phyloP scores from a whole-genome alignment of 2,329 filamentous ascomycete species.

The Aureobasidium sp. region DNA sequence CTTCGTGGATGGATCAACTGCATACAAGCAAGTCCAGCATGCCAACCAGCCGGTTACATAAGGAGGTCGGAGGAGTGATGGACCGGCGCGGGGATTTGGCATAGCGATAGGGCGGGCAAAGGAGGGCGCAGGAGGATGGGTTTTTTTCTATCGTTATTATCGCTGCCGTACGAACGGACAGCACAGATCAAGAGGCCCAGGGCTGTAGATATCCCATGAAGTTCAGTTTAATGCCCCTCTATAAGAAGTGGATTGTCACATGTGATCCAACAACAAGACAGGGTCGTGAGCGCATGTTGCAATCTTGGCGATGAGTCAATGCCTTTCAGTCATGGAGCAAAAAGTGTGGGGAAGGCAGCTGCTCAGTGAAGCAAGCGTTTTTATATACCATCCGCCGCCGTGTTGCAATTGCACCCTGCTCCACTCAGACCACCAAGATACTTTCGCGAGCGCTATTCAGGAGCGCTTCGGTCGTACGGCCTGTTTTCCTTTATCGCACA shows the following conservation, averaged over 20 bases:
- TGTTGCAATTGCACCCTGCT: not conserved
- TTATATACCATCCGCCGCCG: not conserved
- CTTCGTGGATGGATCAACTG: not conserved
- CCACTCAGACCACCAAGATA: conserved; percentile 33
- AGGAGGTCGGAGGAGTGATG: not conserved
- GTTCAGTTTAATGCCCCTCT: not conserved
- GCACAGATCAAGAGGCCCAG: not conserved
- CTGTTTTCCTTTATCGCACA: not conserved
- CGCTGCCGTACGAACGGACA: not conserved
- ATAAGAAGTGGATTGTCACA: not conserved
- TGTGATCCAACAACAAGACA: not conserved
- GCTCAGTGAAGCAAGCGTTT: not conserved
- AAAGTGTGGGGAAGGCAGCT: too few species aligned
- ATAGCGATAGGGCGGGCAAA: not conserved
- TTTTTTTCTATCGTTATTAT: not conserved
- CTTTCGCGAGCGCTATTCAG: conserved; percentile 35
- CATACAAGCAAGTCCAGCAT: conserved; percentile 1
- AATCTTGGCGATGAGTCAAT: not conserved
- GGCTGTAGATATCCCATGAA: conserved; percentile 13
- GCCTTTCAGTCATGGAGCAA: too few species aligned
- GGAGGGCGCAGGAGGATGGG: not conserved
- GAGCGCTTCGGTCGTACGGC: conserved; percentile 20
- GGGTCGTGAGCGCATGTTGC: not conserved
- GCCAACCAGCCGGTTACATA: not conserved
- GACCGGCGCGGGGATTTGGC: not conserved